Evolutionary conservation across 768 basidiomycete species (phyloP).

Genomic region (Lactifluus hygrophoroides): DNA sequence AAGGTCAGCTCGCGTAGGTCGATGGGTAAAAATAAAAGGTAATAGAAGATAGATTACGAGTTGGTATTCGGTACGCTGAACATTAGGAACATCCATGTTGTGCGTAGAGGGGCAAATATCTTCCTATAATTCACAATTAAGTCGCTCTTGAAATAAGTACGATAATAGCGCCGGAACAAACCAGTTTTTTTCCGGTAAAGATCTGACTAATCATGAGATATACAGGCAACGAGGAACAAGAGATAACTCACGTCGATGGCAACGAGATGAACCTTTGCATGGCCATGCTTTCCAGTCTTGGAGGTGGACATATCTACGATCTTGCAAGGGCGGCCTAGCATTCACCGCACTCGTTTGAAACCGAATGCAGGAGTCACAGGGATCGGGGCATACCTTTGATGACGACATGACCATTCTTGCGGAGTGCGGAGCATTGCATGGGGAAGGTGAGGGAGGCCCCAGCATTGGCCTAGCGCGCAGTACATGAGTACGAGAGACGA

Average conservation of each 20-base stretch:
- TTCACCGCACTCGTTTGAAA: background rate
- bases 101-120: constrained; percentile 95
- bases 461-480: constrained; percentile 45
- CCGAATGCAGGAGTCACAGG: background rate
- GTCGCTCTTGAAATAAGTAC: constrained; percentile 4
- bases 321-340: constrained; percentile 21
- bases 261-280: constrained; percentile 98
- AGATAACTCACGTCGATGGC: constrained; percentile 78
- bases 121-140: constrained; percentile 44
- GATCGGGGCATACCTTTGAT: constrained; percentile 51
- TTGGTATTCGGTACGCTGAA: constrained; percentile 81
- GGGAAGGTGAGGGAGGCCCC: constrained; percentile 76
- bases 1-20: background rate
- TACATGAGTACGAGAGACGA: constrained; percentile 13
- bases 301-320: constrained; percentile 23
- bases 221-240: background rate
- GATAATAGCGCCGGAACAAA: constrained; percentile 32
- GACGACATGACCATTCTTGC: constrained; percentile 88
- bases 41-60: constrained; percentile 45
- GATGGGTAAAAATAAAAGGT: background rate
- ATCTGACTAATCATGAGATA: constrained; percentile 47
- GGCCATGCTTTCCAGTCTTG: constrained; percentile 95
- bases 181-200: constrained; percentile 97
- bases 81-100: constrained; percentile 99
- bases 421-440: constrained; percentile 95